phyloP scores from a whole-genome alignment of 2,329 filamentous ascomycete genomes.

The Colletotrichum sp. region DNA sequence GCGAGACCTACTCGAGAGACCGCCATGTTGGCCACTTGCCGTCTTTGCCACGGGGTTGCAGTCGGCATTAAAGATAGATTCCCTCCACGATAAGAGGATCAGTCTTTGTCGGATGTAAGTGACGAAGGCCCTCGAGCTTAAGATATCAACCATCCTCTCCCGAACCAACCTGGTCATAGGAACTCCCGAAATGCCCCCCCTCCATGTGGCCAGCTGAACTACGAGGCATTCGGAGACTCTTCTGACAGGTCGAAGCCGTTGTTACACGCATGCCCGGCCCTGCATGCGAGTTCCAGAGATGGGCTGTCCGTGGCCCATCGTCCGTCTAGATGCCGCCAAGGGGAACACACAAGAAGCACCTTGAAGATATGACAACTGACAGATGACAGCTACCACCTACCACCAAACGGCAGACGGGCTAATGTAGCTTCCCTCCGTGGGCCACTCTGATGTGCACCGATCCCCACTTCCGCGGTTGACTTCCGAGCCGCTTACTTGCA shows the following conservation, averaged over 20 bases:
- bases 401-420: constrained; percentile 11
- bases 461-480: constrained; percentile 2
- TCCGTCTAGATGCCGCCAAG: constrained; percentile 5
- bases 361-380: constrained; percentile 21
- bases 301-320: not conserved
- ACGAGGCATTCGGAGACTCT: not conserved
- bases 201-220: constrained; percentile 4
- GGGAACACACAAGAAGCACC: not conserved
- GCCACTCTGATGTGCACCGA: not conserved
- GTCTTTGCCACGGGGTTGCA: not conserved
- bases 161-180: not conserved
- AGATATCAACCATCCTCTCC: not conserved
- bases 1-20: not conserved
- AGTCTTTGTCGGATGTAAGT: not conserved
- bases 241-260: constrained; percentile 3
- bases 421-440: constrained; percentile 3
- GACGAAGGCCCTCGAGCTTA: not conserved
- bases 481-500: constrained; percentile 18
- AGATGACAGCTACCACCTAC: constrained; percentile 18
- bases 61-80: not conserved
- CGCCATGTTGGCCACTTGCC: not conserved
- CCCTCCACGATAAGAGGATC: not conserved
- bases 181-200: not conserved
- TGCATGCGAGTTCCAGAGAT: constrained; percentile 5
- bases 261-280: not conserved